Evolutionary conservation across 2,329 filamentous ascomycete species (phyloP).

Genomic region (Gnomoniopsis smithogilvyi): DNA sequence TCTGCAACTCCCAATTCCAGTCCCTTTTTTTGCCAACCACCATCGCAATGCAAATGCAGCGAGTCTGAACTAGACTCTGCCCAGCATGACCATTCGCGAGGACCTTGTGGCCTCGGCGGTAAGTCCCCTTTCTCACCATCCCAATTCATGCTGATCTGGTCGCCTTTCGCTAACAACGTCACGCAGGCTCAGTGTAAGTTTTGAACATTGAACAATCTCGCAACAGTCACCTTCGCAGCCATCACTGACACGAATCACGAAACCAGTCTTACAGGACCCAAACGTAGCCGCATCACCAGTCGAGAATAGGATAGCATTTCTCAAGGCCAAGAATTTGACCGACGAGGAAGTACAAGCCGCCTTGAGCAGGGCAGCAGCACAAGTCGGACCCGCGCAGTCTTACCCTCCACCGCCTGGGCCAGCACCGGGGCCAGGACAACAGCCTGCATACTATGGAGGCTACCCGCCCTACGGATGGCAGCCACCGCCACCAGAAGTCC

Average conservation of each 20-base stretch:
- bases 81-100: conserved; percentile 81
- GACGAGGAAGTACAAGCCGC: conserved; percentile 91
- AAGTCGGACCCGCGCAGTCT: conserved; percentile 38
- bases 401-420: conserved; percentile 39
- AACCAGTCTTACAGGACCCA: conserved; percentile 84
- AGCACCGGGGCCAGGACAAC: conserved; percentile 40
- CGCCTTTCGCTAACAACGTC: conserved; percentile 13
- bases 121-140: conserved; percentile 29
- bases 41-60: conserved; percentile 10
- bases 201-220: neutral
- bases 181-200: conserved; percentile 41
- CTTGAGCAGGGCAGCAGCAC: conserved; percentile 70
- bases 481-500: conserved; percentile 53
- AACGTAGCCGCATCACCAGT: conserved; percentile 86
- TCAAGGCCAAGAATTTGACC: conserved; percentile 95
- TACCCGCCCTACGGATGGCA: conserved; percentile 55
- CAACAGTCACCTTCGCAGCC: neutral
- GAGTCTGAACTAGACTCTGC: conserved; percentile 7
- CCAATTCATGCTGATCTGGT: neutral
- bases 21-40: neutral
- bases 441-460: conserved; percentile 40
- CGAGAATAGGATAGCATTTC: conserved; percentile 87
- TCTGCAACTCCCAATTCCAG: neutral
- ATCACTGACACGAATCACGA: neutral
- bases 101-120: conserved; percentile 84